phyloP scores from a whole-genome alignment of 495 filamentous ascomycete genomes.

The Tirmania nivea region DNA sequence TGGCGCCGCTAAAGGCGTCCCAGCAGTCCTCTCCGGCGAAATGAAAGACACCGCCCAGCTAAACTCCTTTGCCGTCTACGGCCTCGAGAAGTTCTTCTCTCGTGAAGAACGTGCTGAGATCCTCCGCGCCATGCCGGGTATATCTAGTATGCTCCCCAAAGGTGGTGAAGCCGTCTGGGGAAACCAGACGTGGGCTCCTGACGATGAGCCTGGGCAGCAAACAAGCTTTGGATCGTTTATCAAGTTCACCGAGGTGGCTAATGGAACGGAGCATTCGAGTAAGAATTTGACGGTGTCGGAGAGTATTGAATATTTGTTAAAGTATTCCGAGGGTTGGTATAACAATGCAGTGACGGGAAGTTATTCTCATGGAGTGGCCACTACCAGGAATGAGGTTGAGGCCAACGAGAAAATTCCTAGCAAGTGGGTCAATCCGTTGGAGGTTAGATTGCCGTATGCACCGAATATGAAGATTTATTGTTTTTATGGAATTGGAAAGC shows the following conservation, averaged over 20 bases:
- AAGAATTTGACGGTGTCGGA: slow-evolving; percentile 62
- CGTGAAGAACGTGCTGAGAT: slow-evolving; percentile 79
- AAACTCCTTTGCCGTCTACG: slow-evolving; percentile 94
- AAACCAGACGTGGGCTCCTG: slow-evolving; percentile 69
- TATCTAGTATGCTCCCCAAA: slow-evolving; percentile 91
- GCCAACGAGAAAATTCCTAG: slow-evolving; percentile 57
- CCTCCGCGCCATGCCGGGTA: slow-evolving; percentile 90
- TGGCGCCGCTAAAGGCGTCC: slow-evolving; percentile 75
- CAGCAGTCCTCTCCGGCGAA: slow-evolving; percentile 81
- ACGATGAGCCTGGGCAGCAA: slow-evolving; percentile 53
- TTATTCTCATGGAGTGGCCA: slow-evolving; percentile 79
- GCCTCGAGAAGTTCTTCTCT: slow-evolving; percentile 83
- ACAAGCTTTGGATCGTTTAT: slow-evolving; percentile 61
- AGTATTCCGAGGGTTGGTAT: slow-evolving; percentile 72
- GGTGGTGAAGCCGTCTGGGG: slow-evolving; percentile 91
- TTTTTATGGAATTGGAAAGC: slow-evolving; percentile 53
- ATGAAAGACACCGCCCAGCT: slow-evolving; percentile 97
- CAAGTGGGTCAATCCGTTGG: slow-evolving; percentile 92
- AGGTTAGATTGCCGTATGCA: slow-evolving; percentile 68
- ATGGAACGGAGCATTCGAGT: slow-evolving; percentile 32
- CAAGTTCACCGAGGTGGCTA: slow-evolving; percentile 49
- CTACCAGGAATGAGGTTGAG: slow-evolving; percentile 60
- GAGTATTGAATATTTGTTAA: slow-evolving; percentile 53
- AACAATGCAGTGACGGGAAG: slow-evolving; percentile 39
- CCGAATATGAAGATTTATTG: slow-evolving; percentile 92